phyloP scores from a whole-genome alignment of 345 rosid species.

The Rhodamnia argentea region DNA sequence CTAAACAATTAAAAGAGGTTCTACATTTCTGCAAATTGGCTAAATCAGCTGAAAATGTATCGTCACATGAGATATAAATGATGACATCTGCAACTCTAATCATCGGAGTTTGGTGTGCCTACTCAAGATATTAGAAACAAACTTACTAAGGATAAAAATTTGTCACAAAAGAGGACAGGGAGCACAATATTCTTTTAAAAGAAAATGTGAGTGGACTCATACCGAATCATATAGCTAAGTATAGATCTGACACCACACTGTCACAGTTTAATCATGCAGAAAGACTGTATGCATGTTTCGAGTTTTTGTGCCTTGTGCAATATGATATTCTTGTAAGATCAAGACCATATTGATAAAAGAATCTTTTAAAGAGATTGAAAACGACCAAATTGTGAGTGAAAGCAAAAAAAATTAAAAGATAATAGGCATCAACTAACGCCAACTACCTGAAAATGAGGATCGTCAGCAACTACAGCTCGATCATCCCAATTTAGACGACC shows the following conservation, averaged over 20 bases:
- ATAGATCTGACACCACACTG: not conserved
- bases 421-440: not conserved
- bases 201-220: not conserved
- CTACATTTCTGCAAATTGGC: not conserved
- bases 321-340: not conserved
- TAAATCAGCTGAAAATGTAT: not conserved
- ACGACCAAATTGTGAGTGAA: not conserved
- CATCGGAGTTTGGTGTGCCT: not conserved
- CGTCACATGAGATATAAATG: not conserved
- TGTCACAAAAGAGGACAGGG: not conserved
- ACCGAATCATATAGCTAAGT: not conserved
- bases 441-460: conserved; percentile 92
- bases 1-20: not conserved
- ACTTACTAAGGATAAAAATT: not conserved
- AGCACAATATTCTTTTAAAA: not conserved
- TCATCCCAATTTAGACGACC: conserved; percentile 96
- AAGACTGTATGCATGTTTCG: not conserved
- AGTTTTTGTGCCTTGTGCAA: not conserved
- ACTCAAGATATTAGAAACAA: not conserved
- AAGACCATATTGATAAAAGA: not conserved
- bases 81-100: not conserved
- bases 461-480: conserved; percentile 86
- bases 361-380: not conserved
- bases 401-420: not conserved
- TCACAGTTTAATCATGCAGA: not conserved